These are phyloP conservation scores for Fusarium sp. DNA, from an alignment of 2,329 filamentous ascomycete species.

Conservation along the genomic window DNA sequence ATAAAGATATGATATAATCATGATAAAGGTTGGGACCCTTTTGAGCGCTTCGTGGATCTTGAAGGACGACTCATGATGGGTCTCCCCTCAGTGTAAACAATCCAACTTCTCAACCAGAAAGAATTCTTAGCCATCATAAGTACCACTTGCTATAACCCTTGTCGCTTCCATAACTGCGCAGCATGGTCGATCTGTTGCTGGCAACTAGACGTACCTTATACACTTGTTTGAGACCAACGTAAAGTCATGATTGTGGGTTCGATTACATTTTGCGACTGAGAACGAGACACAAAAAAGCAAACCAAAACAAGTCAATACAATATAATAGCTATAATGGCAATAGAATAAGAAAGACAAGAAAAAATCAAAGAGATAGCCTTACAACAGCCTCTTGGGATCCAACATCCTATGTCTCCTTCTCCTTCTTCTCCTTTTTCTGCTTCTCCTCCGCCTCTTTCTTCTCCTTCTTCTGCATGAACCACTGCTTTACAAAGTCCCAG, in stretches of 20 bases:
- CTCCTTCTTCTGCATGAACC: neutral
- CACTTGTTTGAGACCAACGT: neutral
- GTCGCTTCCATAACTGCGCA: neutral
- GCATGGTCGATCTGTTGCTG: neutral
- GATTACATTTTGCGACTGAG: neutral
- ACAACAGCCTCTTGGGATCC: neutral
- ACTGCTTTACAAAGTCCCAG: neutral
- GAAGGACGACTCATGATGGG: neutral
- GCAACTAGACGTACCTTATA: neutral
- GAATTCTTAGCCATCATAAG: neutral
- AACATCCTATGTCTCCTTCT: neutral
- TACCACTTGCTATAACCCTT: neutral
- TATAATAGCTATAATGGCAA: no score
- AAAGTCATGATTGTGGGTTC: neutral
- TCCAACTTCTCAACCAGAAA: neutral
- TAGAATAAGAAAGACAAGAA: neutral
- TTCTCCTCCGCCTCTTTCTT: neutral
- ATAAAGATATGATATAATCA: neutral
- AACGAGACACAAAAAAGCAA: neutral
- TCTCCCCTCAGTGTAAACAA: neutral
- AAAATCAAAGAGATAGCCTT: neutral
- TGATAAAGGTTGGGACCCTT: neutral
- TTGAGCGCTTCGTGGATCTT: neutral
- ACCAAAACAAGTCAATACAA: neutral
- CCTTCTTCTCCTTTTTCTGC: neutral